These are phyloP conservation scores for Leishmania martiniquensis DNA, from an alignment of 208 protist species.

Conservation along the genomic window DNA sequence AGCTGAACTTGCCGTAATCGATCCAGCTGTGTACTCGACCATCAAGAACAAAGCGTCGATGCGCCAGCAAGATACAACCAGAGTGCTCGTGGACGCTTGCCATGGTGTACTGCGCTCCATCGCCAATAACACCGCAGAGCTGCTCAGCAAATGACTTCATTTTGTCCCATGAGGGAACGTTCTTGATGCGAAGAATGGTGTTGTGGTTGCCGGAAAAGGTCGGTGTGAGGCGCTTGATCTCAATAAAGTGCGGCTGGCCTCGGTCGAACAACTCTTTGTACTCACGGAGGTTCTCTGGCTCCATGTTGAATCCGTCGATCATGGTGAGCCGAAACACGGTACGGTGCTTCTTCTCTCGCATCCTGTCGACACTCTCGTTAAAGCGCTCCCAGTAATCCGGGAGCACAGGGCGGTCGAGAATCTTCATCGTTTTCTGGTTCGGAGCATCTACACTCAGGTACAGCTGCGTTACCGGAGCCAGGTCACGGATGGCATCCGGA, in stretches of 20 bases:
- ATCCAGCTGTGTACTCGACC: constrained; percentile 86
- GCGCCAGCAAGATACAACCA: constrained; percentile 86
- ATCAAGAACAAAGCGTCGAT: constrained; percentile 68
- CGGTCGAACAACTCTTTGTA: constrained; percentile 92
- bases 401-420: constrained; percentile 92
- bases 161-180: constrained; percentile 92
- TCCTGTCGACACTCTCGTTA: constrained; percentile 88
- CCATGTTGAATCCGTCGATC: constrained; percentile 96
- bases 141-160: constrained; percentile 76
- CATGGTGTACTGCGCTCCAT: constrained; percentile 72
- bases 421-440: constrained; percentile 89
- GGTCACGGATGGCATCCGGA: constrained; percentile 66
- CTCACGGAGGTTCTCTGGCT: constrained; percentile 73
- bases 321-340: constrained; percentile 97
- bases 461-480: constrained; percentile 92
- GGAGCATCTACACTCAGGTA: constrained; percentile 95
- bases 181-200: constrained; percentile 91
- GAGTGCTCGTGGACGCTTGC: constrained; percentile 91
- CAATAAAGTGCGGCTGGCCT: constrained; percentile 93
- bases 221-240: constrained; percentile 95
- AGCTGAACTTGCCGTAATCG: constrained; percentile 87
- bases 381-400: constrained; percentile 96
- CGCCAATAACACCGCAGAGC: constrained; percentile 59
- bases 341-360: constrained; percentile 87
- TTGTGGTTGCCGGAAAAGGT: constrained; percentile 84